Base-by-base conservation (phyloP, 805 yeast species). In the Ogataea pini region DNA sequence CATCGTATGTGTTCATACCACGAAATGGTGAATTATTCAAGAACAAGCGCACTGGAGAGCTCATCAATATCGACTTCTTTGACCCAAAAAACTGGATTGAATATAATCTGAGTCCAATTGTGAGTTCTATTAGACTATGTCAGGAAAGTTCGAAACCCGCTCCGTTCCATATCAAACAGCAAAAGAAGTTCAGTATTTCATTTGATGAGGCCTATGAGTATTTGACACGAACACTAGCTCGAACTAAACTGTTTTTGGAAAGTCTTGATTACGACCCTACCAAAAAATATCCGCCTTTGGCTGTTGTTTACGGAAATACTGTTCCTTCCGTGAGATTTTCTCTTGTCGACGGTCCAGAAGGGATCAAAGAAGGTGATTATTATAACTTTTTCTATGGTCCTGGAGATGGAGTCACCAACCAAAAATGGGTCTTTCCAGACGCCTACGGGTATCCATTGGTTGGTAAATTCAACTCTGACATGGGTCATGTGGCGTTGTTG, bases 351-450 rank as follows among this genome's bases (percentile, higher is more conserved):
- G 79, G 83, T 5, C 62, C 62, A 9, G 77, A 83, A 36, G 94
- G 82, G 31, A 82, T 91, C 49, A 75, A 70, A 48, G 73, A 77
- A 33, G 96, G 96, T 3, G 77, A 80, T 54, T 90, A 86, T 68
- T 81, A 77, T 53, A 84, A 87, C 57, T 85, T 89, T 58, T 80
- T 77, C 57, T 90, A 88, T 59, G 96, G 96, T 0, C 88, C 89
- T 4, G 97, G 97, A 13, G 97, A 91, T 64, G 97, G 97, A 36
- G 97, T 91, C 16, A 89, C 89, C 1, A 87, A 87, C 65, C 87
- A 85, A 55, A 79, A 79, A 53, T 85, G 90, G 86, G 67, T 87
- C 42, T 79, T 90, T 79, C 97, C 97, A 0, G 87, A 85, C 55
- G 56, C 54, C 17, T 75, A 76, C 52, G 95, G 92, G 0, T 89